Evolutionary conservation across 2,329 filamentous ascomycete genomes (phyloP).

Genomic region (Fusarium cicatricum): DNA sequence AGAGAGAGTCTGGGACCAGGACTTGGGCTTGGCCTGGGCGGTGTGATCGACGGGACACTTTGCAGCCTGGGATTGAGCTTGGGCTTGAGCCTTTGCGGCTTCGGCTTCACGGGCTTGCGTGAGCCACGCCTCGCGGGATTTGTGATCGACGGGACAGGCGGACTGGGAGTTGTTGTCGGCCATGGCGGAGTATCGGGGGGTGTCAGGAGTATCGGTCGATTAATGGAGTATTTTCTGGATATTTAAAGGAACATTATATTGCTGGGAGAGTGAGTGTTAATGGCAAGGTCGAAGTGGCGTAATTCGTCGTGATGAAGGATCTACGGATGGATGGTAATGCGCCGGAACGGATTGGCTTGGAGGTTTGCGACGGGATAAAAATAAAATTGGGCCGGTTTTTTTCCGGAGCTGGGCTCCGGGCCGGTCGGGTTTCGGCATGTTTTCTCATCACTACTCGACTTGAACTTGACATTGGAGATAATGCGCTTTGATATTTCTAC

Average conservation of each 20-base stretch:
- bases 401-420: constrained; percentile 9
- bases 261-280: not conserved
- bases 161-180: constrained; percentile 38
- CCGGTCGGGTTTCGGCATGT: not conserved
- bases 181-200: constrained; percentile 33
- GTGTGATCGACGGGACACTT: constrained; percentile 48
- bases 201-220: not conserved
- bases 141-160: constrained; percentile 89
- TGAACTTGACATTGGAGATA: not conserved
- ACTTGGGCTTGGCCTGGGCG: constrained; percentile 41
- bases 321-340: constrained; percentile 32
- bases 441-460: not conserved
- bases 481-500: not conserved
- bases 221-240: not conserved
- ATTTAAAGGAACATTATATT: constrained; percentile 4
- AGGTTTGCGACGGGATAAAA: constrained; percentile 13
- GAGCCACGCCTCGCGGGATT: constrained; percentile 88
- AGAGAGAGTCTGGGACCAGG: constrained; percentile 55
- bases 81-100: constrained; percentile 45
- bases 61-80: constrained; percentile 38
- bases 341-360: constrained; percentile 33
- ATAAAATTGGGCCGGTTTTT: constrained; percentile 39
- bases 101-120: constrained; percentile 67
- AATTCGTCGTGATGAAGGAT: constrained; percentile 21
- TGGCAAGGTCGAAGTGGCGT: constrained; percentile 26